Percentiles rank a stretch among this genome's conserved stretches.
Conservation (phyloP, 768 basidiomycete genomes). For the Coprinopsis strossmayeri region DNA sequence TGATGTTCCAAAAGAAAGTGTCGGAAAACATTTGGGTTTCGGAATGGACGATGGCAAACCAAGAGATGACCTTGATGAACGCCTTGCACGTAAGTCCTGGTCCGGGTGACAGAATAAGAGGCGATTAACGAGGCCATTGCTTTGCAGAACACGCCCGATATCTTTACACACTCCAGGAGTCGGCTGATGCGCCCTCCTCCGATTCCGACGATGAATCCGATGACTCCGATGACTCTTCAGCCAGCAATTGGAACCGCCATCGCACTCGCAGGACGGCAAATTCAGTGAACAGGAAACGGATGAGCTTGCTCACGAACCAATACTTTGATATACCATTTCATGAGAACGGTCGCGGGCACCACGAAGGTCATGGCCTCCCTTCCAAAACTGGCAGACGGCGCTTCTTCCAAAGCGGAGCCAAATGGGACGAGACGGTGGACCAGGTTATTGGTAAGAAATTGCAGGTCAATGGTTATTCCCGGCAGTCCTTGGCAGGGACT, state of each 20-base stretch:
- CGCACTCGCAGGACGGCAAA: constrained; percentile 18
- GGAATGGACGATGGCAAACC: constrained; percentile 38
- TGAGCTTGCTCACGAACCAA: constrained; percentile 63
- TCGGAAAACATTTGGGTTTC: constrained; percentile 59
- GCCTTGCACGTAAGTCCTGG: constrained; percentile 67
- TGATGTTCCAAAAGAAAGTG: constrained; percentile 66
- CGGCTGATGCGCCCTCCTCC: constrained; percentile 26
- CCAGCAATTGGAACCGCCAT: constrained; percentile 18
- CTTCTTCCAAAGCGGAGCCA: constrained; percentile 49
- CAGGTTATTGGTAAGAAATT: constrained; percentile 12
- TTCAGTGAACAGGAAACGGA: constrained; percentile 40
- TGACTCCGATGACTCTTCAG: constrained; percentile 45
- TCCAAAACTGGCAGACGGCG: constrained; percentile 34
- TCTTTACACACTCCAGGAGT: constrained; percentile 53
- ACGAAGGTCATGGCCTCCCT: constrained; percentile 25
- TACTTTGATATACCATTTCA: constrained; percentile 44
- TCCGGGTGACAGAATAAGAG: no score
- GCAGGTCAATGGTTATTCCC: constrained; percentile 9
- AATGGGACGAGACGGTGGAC: constrained; percentile 25
- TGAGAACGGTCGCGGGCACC: constrained; percentile 37
- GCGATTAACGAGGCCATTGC: no score
- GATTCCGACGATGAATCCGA: constrained; percentile 40
- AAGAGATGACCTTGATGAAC: constrained; percentile 59
- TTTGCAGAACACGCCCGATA: constrained; percentile 59
- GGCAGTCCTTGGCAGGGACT: constrained; percentile 10